Base-by-base conservation (phyloP, 306 rosid species). In the Albizia julibrissin region DNA sequence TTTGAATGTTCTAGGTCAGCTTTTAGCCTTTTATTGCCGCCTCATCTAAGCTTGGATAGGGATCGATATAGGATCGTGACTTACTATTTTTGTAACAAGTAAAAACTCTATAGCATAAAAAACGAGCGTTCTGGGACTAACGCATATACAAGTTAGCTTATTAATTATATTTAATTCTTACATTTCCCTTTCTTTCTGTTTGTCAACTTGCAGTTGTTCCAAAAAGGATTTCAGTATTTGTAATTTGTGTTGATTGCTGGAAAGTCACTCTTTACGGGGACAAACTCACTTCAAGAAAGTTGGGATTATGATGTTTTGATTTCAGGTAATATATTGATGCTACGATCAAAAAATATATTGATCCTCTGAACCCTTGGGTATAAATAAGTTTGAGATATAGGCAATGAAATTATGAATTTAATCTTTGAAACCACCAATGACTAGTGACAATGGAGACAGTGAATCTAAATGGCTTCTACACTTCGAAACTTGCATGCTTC, bases 261-360 rank as follows among this genome's bases (percentile, higher is more conserved):
- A 92, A 95, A 86, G 85, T 92, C 70, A 93, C 98, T 29, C 75
- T 95, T 84, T 89, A 84, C 3, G 98, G 97, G 71, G 93, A 93
- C 86, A 93, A 92, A 85, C 95, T 92, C 71, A 74, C 84, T 75
- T 91, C 97, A 69, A 90, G 99, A 82, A 87, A 85, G 71, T 82
- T 84, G 49, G 82, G 89, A 69, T 74, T 86, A 50, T 61, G 34
- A 61, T 26, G 4, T 3, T 24, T 26, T 64, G 39, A 62, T 42
- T 77, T 44, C 31, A 44, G 82, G 82, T 77, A 72, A 74, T 74
- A 74, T 81, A 40, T 61, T 67, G 44, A 69, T 72, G 71, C 71
- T 74, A 19, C 21, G 8, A 21, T 24, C 21, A 5, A 54, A 19
- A 19, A 54, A 21, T 1, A 21, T 52, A 21, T 54, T 7, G 26